These are phyloP conservation scores for Entomortierella parvispora DNA, from an alignment of 192 early-diverging fungal genomes.

Conservation along the genomic window DNA sequence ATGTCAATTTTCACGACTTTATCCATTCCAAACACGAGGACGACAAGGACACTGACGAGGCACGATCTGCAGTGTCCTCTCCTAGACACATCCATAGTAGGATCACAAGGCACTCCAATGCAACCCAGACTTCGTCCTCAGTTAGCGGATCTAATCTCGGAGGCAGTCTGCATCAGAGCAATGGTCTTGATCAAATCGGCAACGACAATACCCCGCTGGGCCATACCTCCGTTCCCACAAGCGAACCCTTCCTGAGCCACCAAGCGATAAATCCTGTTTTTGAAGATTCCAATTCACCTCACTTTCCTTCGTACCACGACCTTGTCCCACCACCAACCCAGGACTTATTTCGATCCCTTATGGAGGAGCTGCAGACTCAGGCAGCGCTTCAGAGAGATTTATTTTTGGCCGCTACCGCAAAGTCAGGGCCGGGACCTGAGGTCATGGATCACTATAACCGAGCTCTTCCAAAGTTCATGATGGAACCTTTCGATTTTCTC, in stretches of 20 bases:
- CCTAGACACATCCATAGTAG: not conserved
- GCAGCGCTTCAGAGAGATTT: conserved; percentile 45
- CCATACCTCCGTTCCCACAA: not conserved
- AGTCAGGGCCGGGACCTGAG: not conserved
- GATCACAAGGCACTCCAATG: not conserved
- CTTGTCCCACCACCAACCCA: conserved; percentile 39
- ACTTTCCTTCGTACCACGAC: conserved; percentile 18
- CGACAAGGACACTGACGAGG: conserved; percentile 22
- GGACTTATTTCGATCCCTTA: conserved; percentile 43
- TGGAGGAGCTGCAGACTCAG: conserved; percentile 45
- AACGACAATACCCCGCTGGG: not conserved
- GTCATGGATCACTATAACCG: conserved; percentile 4
- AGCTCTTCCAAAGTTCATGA: conserved; percentile 29
- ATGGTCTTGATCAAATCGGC: not conserved
- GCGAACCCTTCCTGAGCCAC: conserved; percentile 3
- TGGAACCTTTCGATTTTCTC: conserved; percentile 38
- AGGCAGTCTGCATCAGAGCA: not conserved
- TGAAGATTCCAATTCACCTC: conserved; percentile 15
- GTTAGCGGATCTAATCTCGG: not conserved
- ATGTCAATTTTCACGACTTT: conserved; percentile 44
- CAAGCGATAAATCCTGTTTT: not conserved
- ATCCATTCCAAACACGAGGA: conserved; percentile 47
- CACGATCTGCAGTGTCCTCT: conserved; percentile 8
- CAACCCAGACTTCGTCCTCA: not conserved
- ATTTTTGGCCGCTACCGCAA: conserved; percentile 15